These are phyloP conservation scores for Silene noctiflora DNA, from an alignment of 179 eudicot species.

Conservation along the genomic window DNA sequence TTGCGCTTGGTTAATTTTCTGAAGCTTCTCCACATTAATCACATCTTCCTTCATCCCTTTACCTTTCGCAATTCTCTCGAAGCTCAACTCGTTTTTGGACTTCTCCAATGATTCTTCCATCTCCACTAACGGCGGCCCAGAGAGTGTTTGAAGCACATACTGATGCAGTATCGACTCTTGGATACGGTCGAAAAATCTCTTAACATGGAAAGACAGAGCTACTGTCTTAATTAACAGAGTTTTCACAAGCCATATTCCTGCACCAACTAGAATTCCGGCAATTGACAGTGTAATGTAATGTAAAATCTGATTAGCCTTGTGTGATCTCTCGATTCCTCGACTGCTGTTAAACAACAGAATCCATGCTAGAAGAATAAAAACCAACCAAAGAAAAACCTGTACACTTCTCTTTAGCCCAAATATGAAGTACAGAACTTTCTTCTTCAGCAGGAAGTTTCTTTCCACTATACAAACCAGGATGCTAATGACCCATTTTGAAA, in stretches of 20 bases:
- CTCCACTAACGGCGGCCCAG: slow-evolving; percentile 54
- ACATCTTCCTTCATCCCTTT: slow-evolving; percentile 46
- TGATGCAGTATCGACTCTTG: slow-evolving; percentile 74
- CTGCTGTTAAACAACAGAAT: slow-evolving; percentile 55
- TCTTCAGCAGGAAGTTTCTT: slow-evolving; percentile 56
- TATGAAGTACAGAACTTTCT: slow-evolving; percentile 69
- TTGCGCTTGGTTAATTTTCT: slow-evolving; percentile 52
- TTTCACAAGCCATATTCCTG: slow-evolving; percentile 69
- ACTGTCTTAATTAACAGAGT: slow-evolving; percentile 54
- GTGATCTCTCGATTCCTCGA: slow-evolving; percentile 46
- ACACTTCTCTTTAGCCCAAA: slow-evolving; percentile 56
- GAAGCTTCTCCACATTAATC: slow-evolving; percentile 64
- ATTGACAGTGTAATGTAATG: slow-evolving; percentile 59
- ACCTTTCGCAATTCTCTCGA: slow-evolving; percentile 36
- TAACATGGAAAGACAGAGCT: slow-evolving; percentile 69
- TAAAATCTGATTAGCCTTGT: slow-evolving; percentile 32
- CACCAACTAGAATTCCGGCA: slow-evolving; percentile 55
- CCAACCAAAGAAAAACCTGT: slow-evolving; percentile 63
- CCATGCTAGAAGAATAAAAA: slow-evolving; percentile 68
- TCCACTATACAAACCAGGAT: slow-evolving; percentile 52
- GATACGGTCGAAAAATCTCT: slow-evolving; percentile 73
- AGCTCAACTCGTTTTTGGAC: slow-evolving; percentile 35
- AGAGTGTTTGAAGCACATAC: slow-evolving; percentile 67
- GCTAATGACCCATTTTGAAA: slow-evolving; percentile 48
- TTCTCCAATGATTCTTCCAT: slow-evolving; percentile 25